These are phyloP conservation scores for Citrus unshiu DNA, from an alignment of 345 rosid species.

Conservation along the genomic window DNA sequence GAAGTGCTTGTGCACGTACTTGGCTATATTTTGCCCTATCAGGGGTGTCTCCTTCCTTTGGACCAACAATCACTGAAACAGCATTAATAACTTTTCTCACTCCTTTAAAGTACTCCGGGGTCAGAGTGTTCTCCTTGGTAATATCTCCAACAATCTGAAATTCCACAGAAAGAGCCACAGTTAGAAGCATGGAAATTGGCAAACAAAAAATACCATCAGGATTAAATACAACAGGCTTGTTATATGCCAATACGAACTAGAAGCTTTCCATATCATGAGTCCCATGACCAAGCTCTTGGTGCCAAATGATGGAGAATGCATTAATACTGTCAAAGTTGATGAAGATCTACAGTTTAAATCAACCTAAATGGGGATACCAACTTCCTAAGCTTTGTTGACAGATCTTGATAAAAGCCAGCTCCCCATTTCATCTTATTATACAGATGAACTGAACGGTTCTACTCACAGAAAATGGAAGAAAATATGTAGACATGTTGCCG, in stretches of 20 bases:
- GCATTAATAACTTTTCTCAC: slow-evolving; percentile 85
- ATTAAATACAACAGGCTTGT: neutral
- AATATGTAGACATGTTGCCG: no score
- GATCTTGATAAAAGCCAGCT: neutral
- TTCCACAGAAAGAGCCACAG: neutral
- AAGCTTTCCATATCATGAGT: neutral
- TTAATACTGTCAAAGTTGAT: neutral
- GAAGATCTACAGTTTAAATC: neutral
- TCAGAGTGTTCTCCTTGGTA: slow-evolving; percentile 64
- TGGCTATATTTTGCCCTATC: slow-evolving; percentile 93
- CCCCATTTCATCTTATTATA: neutral
- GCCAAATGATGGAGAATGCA: neutral
- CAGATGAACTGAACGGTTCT: neutral
- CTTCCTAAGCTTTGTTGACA: neutral
- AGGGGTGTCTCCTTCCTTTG: slow-evolving; percentile 98
- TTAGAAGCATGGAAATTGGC: slow-evolving; percentile 5
- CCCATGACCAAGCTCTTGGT: neutral
- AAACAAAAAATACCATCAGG: neutral
- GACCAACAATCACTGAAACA: slow-evolving; percentile 89
- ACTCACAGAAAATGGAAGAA: neutral
- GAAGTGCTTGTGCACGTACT: slow-evolving; percentile 26
- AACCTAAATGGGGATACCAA: neutral
- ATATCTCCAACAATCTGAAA: slow-evolving; percentile 76
- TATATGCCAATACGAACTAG: neutral
- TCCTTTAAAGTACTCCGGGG: slow-evolving; percentile 71